These are phyloP conservation scores for Toxicodendron radicans DNA, from an alignment of 345 rosid genomes.

Conservation along the genomic window DNA sequence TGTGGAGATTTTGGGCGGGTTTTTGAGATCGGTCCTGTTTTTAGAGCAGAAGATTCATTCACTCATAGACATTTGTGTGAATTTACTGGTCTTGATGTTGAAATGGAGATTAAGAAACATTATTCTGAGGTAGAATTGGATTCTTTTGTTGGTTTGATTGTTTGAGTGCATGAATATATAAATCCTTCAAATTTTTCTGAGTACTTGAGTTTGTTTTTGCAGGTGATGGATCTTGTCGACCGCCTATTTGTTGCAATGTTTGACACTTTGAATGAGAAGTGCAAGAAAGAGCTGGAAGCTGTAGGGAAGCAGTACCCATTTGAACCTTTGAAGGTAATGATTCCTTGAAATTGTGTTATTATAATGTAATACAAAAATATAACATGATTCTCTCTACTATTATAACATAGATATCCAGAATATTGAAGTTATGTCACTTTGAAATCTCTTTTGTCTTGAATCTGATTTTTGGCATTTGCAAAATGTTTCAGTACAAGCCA, in stretches of 20 bases:
- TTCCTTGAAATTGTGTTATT: background rate
- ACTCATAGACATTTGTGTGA: slow-evolving; percentile 93
- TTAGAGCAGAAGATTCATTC: slow-evolving; percentile 87
- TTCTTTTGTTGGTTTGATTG: background rate
- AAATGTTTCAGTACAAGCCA: slow-evolving; percentile 59
- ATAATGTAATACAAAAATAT: background rate
- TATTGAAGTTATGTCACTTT: slow-evolving; percentile 5
- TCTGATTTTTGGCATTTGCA: slow-evolving; percentile 11
- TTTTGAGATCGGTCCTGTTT: slow-evolving; percentile 86
- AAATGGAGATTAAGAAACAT: slow-evolving; percentile 78
- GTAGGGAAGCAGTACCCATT: slow-evolving; percentile 73
- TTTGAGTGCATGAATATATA: background rate
- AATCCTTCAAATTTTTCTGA: background rate
- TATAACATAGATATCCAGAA: background rate
- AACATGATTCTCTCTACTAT: background rate
- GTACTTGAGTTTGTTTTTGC: slow-evolving; percentile 23
- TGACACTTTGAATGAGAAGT: slow-evolving; percentile 59
- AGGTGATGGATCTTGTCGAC: slow-evolving; percentile 86
- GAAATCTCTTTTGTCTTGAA: background rate
- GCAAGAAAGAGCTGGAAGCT: slow-evolving; percentile 75
- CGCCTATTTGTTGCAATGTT: slow-evolving; percentile 66
- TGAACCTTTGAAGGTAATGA: slow-evolving; percentile 75
- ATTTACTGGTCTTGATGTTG: slow-evolving; percentile 85
- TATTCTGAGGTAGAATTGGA: slow-evolving; percentile 64
- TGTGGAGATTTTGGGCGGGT: slow-evolving; percentile 78